phyloP scores from a whole-genome alignment of 2,329 filamentous ascomycete species.

The Coniochaeta prunicola region DNA sequence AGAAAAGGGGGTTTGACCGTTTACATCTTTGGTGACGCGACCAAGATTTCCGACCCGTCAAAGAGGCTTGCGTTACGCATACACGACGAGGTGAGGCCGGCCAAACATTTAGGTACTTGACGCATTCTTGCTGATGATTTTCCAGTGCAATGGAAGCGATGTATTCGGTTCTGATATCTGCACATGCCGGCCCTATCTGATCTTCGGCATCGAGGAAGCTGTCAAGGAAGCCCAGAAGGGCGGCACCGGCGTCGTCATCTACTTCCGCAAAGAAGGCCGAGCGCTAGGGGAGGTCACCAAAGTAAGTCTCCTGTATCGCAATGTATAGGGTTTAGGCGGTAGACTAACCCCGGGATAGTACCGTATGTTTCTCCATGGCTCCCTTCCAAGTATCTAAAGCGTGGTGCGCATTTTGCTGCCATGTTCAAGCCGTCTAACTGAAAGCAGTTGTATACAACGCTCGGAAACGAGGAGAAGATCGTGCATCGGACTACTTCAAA shows the following conservation, averaged over 20 bases:
- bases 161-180: constrained; percentile 98
- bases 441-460: constrained; percentile 64
- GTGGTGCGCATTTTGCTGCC: not conserved
- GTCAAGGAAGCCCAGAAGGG: constrained; percentile 95
- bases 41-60: constrained; percentile 84
- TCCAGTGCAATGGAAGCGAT: constrained; percentile 82
- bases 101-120: not conserved
- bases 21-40: constrained; percentile 93
- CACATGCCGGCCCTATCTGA: constrained; percentile 90
- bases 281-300: constrained; percentile 95
- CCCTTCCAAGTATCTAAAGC: not conserved
- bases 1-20: constrained; percentile 77
- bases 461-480: constrained; percentile 69
- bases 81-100: constrained; percentile 50
- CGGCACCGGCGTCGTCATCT: constrained; percentile 91
- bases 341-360: constrained; percentile 34
- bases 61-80: constrained; percentile 76
- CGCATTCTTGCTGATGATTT: constrained; percentile 14
- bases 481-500: constrained; percentile 89
- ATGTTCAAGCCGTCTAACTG: constrained; percentile 9
- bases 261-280: constrained; percentile 95
- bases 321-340: not conserved
- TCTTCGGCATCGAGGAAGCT: constrained; percentile 94
- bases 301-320: constrained; percentile 41
- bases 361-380: constrained; percentile 27